Evolutionary conservation across 2,329 filamentous ascomycete genomes (phyloP), one percentile per base, ranked within the genome.

Genomic region (Teratosphaeria pseudoeucalypti): DNA sequence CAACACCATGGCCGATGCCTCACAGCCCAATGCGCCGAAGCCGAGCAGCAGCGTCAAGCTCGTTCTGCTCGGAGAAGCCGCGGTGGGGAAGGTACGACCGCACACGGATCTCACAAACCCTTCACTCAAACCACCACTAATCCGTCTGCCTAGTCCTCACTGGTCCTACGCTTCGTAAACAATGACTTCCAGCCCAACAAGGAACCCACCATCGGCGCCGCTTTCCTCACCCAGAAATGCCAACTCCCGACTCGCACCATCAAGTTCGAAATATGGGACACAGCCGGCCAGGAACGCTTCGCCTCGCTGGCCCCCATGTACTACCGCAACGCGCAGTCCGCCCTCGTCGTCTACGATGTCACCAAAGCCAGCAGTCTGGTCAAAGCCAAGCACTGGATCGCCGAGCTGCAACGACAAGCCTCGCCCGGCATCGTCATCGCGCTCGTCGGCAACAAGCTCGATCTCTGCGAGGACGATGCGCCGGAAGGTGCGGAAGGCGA

Each of bases 121-220:
- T 37, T 59, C 54, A 27, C 57, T 19, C 54, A 29, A 59, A 58
- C 58, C 58, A 55, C 26, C n/a, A 71, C 58, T 61, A 58, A 63
- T 57, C 23, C 58, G 56, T 58, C 58, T 58, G 34, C 59, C 27
- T 71, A 95, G 94, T 97, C 94, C 56, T 99, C 94, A 54, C 86
- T 99, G 61, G 94, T 99, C 64, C 83, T 99, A 73, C 90, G 94
- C 72, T 99, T 99, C 77, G 94, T 99, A 74, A 97, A 97, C 82
- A 94, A 99, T 79, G 92, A 97, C 77, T 99, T 99, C 72, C 94
- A 99, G 80, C 94, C 97, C 78, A 97, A 97, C 78, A 97, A 97
- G 81, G 94, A 99, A 76, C 94, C 94, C 63, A 99, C 94, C 66
- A 99, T 99, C 77, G 94, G 94, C 82, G 94, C 94, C 71, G 94